Percentiles rank a stretch among this genome's conserved stretches.
Conservation (phyloP, 345 rosid species). For the Bruguiera sexangula region DNA sequence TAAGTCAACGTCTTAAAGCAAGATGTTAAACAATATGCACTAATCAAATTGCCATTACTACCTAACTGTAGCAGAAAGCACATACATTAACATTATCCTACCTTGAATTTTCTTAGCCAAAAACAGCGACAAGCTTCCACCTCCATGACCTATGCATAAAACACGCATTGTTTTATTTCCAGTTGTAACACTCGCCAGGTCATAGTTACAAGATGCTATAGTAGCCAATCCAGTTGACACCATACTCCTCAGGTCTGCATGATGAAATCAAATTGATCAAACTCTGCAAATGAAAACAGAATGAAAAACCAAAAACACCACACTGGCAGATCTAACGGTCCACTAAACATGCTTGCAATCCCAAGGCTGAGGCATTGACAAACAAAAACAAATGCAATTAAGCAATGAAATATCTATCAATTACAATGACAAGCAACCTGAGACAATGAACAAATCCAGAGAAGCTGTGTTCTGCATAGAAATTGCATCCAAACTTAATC, state of each 20-base stretch:
- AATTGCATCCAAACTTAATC: not conserved
- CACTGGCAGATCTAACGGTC: too few species aligned
- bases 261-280: not conserved
- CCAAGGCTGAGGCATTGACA: too few species aligned
- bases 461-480: not conserved
- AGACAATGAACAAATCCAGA: not conserved
- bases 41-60: not conserved
- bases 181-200: constrained; percentile 44
- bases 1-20: not conserved
- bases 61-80: not conserved
- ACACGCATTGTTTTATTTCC: constrained; percentile 64
- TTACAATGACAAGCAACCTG: not conserved
- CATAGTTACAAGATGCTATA: constrained; percentile 54
- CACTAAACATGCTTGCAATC: too few species aligned
- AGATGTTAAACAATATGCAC: not conserved
- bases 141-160: constrained; percentile 90
- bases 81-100: constrained; percentile 6
- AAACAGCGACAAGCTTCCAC: constrained; percentile 86
- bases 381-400: not conserved
- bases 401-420: not conserved
- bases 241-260: constrained; percentile 88
- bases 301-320: not conserved
- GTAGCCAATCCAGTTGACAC: constrained; percentile 68
- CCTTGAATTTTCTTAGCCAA: constrained; percentile 81
- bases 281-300: not conserved